Base-by-base conservation (phyloP, 2,329 filamentous ascomycete species). In the Dactylonectria macrodidyma region DNA sequence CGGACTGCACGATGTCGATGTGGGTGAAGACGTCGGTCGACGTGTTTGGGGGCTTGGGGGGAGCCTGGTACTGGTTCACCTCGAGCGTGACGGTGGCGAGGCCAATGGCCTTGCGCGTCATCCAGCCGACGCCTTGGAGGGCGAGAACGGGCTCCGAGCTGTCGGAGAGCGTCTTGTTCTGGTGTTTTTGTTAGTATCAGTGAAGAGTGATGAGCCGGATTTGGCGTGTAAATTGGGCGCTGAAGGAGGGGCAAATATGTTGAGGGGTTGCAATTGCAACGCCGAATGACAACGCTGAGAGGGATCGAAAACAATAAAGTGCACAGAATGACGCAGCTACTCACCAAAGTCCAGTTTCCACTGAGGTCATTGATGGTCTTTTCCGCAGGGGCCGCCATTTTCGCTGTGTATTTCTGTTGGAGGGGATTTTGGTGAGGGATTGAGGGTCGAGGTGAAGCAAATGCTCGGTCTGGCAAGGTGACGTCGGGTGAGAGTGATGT, bases 121-220 rank as follows among this genome's bases (percentile, higher is more conserved):
- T 74, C 88, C 89, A 95, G 80, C 89, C 84, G 68, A 94, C 84
- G 77, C 91, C 91, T 85, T 95, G 92, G 76, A 95, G 87, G 57
- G 86, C 78, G 66, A 97, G 90, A 69, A 92, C 88, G 1, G 90
- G 84, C 67, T 95, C 92, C 55, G 90, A 83, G 71, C 86, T 83
- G 80, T 92, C 91, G 66, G 93, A 95, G 73, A 95, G 85, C 69
- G 84, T 82, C 79, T 93, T 92, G 87, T 96, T 95, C 93, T 95
- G 60, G 50, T 38, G 30, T 19, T n/a, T n/a, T n/a, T 44, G 10
- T 47, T 12, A 44, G 65, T 30, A 4, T 34, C 10, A 30, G 24
- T 70, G 41, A 71, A 65, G 52, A 26, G 22, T 33, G 12, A 44
- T 9, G 55, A 46, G 47, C 14, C 59, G 24, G 9, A 36, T 47